Evolutionary conservation across 371 early-diverging fungal species (phyloP), one percentile per base, ranked within the genome.

Genomic region (Mortierella sp.): DNA sequence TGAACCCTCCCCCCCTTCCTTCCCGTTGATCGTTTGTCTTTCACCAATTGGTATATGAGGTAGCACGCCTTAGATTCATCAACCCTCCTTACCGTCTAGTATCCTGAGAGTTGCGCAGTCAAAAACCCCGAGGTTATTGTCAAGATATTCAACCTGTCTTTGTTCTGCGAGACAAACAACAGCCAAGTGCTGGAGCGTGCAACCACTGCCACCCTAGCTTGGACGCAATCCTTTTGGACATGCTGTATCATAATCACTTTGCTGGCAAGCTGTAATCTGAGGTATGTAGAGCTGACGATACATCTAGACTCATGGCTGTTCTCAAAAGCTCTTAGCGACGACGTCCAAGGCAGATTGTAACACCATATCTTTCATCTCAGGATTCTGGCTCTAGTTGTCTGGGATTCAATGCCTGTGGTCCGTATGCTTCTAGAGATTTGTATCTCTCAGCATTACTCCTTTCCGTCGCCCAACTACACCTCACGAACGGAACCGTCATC

Each of bases 361-460:
- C 39, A 13, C 18, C 19, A n/a, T 39, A 2, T n/a, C 45, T n/a
- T 34, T 16, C 5, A 59, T 49, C 21, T 39, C 54, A 76, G 76
- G 39, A 67, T 69, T 19, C 58, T 76, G 14, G 76, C 70, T 21
- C 53, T 76, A 46, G 60, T 76, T 26, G 76, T 76, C 12, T 76
- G 76, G 76, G 76, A 76, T 52, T 69, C 76, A 9, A 76, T 76
- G 66, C 76, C 76, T 6, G 76, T 76, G 39, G 59, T 76, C 26
- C 64, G 76, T 6, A 58, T 58, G 12, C 56, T 76, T 12, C 24
- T 76, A 55, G 76, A 76, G 31, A n/a, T 69, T 8, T 76, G 70
- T 23, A 65, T 76, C 39, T 76, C 76, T 18, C 76, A 76, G 21
- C 76, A 76, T 50, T 76, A 69, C 28, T 61, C 76, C 7, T 76